Conservation (phyloP, 2,329 filamentous ascomycete genomes). For the Lasiodiplodia sp. region DNA sequence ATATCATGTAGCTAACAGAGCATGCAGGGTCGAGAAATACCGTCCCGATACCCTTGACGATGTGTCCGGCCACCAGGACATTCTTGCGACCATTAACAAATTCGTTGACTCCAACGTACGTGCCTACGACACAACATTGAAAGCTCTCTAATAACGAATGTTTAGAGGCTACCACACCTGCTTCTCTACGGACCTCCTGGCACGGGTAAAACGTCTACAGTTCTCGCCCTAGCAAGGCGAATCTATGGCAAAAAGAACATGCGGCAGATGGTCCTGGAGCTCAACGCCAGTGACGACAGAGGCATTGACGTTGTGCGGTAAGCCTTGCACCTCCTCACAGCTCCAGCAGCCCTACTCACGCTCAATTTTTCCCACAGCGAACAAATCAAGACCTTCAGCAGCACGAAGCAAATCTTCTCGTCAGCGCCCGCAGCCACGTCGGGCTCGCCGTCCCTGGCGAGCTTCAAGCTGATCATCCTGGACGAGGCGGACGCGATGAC, state of each 20-base stretch:
- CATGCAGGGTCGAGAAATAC: conserved; percentile 90
- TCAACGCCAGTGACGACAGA: conserved; percentile 96
- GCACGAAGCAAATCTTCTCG: conserved; percentile 97
- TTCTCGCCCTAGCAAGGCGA: conserved; percentile 87
- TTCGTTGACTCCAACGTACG: conserved; percentile 88
- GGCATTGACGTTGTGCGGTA: conserved; percentile 92
- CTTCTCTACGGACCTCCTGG: conserved; percentile 96
- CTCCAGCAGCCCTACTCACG: background rate
- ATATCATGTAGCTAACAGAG: background rate
- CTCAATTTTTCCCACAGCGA: conserved; percentile 56
- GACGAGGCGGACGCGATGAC: conserved; percentile 99
- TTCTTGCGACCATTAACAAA: conserved; percentile 95
- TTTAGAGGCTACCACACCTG: conserved; percentile 83
- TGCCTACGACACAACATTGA: background rate
- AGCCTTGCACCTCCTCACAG: background rate
- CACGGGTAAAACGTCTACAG: conserved; percentile 96
- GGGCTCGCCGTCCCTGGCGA: conserved; percentile 65
- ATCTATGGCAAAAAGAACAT: conserved; percentile 94
- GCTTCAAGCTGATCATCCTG: conserved; percentile 94
- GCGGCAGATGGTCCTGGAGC: conserved; percentile 97
- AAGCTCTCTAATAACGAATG: conserved; percentile 9
- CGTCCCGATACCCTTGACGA: conserved; percentile 86
- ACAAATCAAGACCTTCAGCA: conserved; percentile 99
- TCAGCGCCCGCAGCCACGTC: conserved; percentile 57
- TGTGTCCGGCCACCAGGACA: conserved; percentile 96